Percentiles rank a stretch among this genome's conserved stretches.
Evolutionary conservation across 495 filamentous ascomycete species (phyloP).

Genomic region (Lasiosphaeris hirsuta): DNA sequence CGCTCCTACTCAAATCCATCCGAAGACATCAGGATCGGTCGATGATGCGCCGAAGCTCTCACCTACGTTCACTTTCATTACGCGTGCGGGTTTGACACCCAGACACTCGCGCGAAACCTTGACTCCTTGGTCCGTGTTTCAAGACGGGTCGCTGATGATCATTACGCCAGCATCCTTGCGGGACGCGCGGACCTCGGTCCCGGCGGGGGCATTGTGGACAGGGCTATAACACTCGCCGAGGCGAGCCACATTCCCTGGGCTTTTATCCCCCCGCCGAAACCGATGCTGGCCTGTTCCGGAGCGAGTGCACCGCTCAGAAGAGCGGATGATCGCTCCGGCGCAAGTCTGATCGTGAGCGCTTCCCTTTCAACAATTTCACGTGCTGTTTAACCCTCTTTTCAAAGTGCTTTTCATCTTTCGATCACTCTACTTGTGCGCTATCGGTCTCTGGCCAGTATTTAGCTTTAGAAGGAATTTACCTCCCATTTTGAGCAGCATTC

Average conservation of each 20-base stretch:
- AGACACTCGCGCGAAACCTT: constrained; percentile 68
- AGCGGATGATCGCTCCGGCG: constrained; percentile 49
- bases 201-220: constrained; percentile 21
- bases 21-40: constrained; percentile 71
- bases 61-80: constrained; percentile 65
- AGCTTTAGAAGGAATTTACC: constrained; percentile 68
- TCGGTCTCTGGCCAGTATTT: constrained; percentile 69
- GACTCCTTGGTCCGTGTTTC: constrained; percentile 74
- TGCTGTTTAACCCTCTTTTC: constrained; percentile 71
- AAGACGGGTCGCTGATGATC: constrained; percentile 61
- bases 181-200: constrained; percentile 29
- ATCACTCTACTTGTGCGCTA: constrained; percentile 73
- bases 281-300: constrained; percentile 58
- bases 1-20: constrained; percentile 77
- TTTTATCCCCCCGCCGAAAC: constrained; percentile 57
- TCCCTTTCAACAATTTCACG: constrained; percentile 76
- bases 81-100: constrained; percentile 65
- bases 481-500: constrained; percentile 70
- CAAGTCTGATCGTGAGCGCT: constrained; percentile 65
- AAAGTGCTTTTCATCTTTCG: constrained; percentile 72
- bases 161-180: constrained; percentile 63
- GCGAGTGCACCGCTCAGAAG: constrained; percentile 56
- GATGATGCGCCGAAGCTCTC: constrained; percentile 58
- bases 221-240: constrained; percentile 61
- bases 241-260: constrained; percentile 54